Conservation (phyloP, 2,329 filamentous ascomycete species). For the Mollisia scopiformis region DNA sequence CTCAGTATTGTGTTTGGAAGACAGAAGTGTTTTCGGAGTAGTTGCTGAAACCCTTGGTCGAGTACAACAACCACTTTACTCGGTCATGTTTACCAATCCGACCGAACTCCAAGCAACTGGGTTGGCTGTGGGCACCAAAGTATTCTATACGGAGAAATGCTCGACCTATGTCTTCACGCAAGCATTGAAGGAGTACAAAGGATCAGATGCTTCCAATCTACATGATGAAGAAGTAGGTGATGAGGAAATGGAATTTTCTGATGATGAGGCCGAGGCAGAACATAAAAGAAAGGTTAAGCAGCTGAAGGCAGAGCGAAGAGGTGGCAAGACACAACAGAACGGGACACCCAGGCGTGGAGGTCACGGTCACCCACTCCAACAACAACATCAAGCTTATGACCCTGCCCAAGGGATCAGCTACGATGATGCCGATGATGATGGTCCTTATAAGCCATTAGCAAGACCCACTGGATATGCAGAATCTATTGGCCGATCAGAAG, state of each 20-base stretch:
- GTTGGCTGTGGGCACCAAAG: slow-evolving; percentile 66
- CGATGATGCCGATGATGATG: slow-evolving; percentile 69
- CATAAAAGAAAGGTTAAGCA: slow-evolving; percentile 73
- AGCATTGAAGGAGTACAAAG: slow-evolving; percentile 76
- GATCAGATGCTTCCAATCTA: slow-evolving; percentile 91
- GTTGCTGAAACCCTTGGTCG: slow-evolving; percentile 86
- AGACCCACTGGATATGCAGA: slow-evolving; percentile 66
- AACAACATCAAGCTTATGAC: slow-evolving; percentile 37
- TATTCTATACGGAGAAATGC: slow-evolving; percentile 81
- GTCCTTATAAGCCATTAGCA: slow-evolving; percentile 72
- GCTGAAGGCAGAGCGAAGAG: slow-evolving; percentile 62
- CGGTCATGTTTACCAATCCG: slow-evolving; percentile 71
- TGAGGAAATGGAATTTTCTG: slow-evolving; percentile 92
- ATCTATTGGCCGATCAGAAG: slow-evolving; percentile 46
- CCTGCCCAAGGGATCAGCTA: slow-evolving; percentile 58
- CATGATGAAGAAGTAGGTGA: slow-evolving; percentile 88
- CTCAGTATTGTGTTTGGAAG: slow-evolving; percentile 78
- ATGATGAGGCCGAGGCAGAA: slow-evolving; percentile 91
- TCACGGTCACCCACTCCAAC: slow-evolving; percentile 41
- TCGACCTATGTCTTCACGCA: slow-evolving; percentile 87
- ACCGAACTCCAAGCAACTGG: slow-evolving; percentile 70
- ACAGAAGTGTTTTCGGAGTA: slow-evolving; percentile 77
- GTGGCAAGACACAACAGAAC: slow-evolving; percentile 50
- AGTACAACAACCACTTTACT: slow-evolving; percentile 85
- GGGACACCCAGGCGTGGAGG: slow-evolving; percentile 40